Evolutionary conservation across 2,329 filamentous ascomycete genomes (phyloP), one percentile per base, ranked within the genome.

Genomic region (Fusarium hostae): DNA sequence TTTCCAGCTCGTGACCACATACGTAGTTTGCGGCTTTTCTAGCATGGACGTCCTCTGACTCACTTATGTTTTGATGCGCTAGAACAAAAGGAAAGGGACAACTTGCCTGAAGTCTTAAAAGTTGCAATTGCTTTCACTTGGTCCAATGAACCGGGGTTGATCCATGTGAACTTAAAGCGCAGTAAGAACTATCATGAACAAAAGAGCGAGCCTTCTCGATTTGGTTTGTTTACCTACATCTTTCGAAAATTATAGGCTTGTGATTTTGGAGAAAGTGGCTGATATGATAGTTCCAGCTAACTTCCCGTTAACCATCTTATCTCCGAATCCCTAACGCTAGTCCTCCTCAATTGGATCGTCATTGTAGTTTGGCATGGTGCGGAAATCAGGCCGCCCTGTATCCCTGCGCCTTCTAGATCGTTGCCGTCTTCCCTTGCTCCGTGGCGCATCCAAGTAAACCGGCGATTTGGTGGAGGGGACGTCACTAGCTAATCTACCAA

Each of bases 281-380:
- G 54, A 48, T 48, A 22, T 47, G 40, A 35, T 22, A 22, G 18
- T 34, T 16, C 40, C 22, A 34, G 30, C 24, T 57, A 34, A 20
- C 32, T 26, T 48, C 22, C 28, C 45, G 24, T 52, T 28, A n/a
- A 39, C 24, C 32, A 28, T 39, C 35, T 47, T 59, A 63, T 63
- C 39, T 52, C 58, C 69, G 37, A 63, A 28, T n/a, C 54, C 40
- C 32, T 47, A 52, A 52, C 26, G 18, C 37, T 7, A 71, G 43
- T 66, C 66, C 47, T 73, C 78, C 35, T 81, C 80, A 55, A 81
- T 81, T 47, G 79, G 79, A 62, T 81, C 80, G 22, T 70, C 77
- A 18, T 78, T 67, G 56, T 79, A 75, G 61, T 79, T 70, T 18
- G 80, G 79, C 69, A 81, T 71, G 22, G 76, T 60, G 55, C 80